Evolutionary conservation across 2,329 filamentous ascomycete species (phyloP).

Genomic region (Monosporascus sp.): DNA sequence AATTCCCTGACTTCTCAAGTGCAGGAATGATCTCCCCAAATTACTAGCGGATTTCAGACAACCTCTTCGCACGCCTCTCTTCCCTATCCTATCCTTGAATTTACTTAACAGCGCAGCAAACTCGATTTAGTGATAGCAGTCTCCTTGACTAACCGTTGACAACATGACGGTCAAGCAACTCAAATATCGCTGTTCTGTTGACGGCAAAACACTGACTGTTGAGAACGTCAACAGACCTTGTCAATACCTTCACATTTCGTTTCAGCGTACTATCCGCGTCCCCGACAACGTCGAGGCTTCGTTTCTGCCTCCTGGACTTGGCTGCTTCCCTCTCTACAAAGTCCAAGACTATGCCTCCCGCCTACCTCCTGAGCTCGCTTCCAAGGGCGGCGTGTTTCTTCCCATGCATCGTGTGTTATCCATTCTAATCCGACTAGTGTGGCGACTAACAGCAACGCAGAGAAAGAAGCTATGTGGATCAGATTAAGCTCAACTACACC

Average conservation of each 20-base stretch:
- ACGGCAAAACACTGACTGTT: neutral
- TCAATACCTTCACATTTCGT: conserved; percentile 24
- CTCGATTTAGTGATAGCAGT: too few species aligned
- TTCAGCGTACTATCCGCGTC: conserved; percentile 38
- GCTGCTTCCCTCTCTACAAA: conserved; percentile 33
- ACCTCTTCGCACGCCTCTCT: too few species aligned
- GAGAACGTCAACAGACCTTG: neutral
- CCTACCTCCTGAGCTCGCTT: conserved; percentile 28
- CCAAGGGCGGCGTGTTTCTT: conserved; percentile 39
- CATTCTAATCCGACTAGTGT: neutral
- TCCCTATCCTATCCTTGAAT: too few species aligned
- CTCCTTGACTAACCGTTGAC: too few species aligned
- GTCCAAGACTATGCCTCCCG: conserved; percentile 25
- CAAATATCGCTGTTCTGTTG: neutral
- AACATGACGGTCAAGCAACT: too few species aligned
- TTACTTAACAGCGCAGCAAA: too few species aligned
- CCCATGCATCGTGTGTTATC: conserved; percentile 33
- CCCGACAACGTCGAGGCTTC: conserved; percentile 30
- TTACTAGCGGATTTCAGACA: too few species aligned
- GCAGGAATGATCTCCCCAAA: too few species aligned
- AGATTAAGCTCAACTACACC: conserved; percentile 17
- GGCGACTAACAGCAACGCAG: neutral
- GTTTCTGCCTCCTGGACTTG: conserved; percentile 31
- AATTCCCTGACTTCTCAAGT: too few species aligned
- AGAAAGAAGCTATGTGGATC: conserved; percentile 37